phyloP scores from a whole-genome alignment of 73 alveolate genomes.

The Breviolum minutum region DNA sequence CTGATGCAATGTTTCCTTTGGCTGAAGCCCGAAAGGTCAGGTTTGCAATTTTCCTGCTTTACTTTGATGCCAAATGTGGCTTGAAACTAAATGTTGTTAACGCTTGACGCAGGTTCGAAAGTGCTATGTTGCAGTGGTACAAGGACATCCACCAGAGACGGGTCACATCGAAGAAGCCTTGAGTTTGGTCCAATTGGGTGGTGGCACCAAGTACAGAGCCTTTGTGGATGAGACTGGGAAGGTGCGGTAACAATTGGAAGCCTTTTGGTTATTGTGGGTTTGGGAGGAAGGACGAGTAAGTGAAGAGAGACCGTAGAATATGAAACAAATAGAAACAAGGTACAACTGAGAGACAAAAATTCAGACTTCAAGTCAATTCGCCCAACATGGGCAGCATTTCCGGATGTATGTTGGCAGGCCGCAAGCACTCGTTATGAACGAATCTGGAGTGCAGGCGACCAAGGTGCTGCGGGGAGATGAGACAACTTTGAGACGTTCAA shows the following conservation, averaged over 20 bases:
- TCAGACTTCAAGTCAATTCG: no score
- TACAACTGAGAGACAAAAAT: no score
- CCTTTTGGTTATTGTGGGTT: background rate
- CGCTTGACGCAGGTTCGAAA: constrained; percentile 38
- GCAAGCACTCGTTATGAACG: constrained; percentile 41
- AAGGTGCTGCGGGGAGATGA: background rate
- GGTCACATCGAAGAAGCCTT: constrained; percentile 45
- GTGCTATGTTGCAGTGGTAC: constrained; percentile 76
- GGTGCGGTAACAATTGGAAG: background rate
- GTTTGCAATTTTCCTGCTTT: background rate
- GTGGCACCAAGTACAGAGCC: constrained; percentile 76
- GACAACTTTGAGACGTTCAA: no score
- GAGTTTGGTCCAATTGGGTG: constrained; percentile 54
- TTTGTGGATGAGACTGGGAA: constrained; percentile 62
- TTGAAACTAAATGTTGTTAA: no score
- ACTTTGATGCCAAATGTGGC: background rate
- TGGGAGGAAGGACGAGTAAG: background rate
- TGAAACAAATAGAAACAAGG: no score
- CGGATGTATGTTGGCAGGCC: background rate
- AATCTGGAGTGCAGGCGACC: constrained; percentile 3
- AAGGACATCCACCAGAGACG: background rate
- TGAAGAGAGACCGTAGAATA: no score
- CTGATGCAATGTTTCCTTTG: no score
- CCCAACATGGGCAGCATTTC: background rate
- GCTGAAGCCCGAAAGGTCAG: no score